Evolutionary conservation across 306 rosid genomes (phyloP).

Genomic region (Comarum palustre): DNA sequence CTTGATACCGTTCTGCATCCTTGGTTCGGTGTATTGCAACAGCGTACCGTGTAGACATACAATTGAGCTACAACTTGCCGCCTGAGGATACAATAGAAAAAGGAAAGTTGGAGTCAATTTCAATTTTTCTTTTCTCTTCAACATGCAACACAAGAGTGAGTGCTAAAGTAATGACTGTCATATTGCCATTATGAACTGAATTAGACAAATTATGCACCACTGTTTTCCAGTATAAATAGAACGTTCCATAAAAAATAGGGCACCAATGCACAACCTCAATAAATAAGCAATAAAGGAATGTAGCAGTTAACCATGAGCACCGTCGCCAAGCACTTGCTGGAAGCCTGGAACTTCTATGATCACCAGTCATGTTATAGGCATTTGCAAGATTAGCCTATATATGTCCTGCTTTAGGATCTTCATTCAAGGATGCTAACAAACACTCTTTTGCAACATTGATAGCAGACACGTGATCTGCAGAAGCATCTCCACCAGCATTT

Average conservation of each 20-base stretch:
- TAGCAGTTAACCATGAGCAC: constrained; percentile 64
- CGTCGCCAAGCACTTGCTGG: constrained; percentile 95
- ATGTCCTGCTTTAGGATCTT: constrained; percentile 87
- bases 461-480: constrained; percentile 52
- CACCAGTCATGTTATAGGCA: constrained; percentile 69
- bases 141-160: neutral
- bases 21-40: constrained; percentile 76
- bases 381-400: constrained; percentile 86
- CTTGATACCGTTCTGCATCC: constrained; percentile 96
- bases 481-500: constrained; percentile 61
- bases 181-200: neutral
- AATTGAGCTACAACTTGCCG: constrained; percentile 85
- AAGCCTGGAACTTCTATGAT: constrained; percentile 86
- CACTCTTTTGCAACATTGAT: constrained; percentile 84
- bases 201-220: neutral
- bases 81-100: constrained; percentile 45
- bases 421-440: constrained; percentile 71
- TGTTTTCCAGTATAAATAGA: neutral
- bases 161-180: neutral
- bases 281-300: constrained; percentile 45
- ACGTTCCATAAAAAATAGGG: constrained; percentile 36
- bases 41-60: constrained; percentile 89
- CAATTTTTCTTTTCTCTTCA: neutral
- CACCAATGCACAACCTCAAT: constrained; percentile 48
- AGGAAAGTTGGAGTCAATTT: constrained; percentile 10